Conservation (phyloP, 208 protist species). For the Leishmania tropica region DNA sequence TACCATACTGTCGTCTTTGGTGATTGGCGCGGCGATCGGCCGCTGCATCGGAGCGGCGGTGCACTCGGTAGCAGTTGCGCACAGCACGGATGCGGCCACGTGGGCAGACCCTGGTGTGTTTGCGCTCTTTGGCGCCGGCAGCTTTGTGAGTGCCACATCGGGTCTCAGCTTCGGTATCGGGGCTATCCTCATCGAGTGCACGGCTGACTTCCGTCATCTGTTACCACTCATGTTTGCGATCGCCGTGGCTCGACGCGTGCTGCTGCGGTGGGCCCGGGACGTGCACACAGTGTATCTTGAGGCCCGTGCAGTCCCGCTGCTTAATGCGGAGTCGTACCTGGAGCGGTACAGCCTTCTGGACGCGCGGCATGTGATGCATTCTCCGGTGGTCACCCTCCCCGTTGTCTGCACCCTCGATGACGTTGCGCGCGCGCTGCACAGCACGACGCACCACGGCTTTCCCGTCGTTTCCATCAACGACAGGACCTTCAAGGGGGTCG, state of each 20-base stretch:
- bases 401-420: slow-evolving; percentile 41
- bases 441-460: slow-evolving; percentile 50
- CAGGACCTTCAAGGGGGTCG: slow-evolving; percentile 54
- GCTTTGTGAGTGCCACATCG: slow-evolving; percentile 52
- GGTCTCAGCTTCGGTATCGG: slow-evolving; percentile 55
- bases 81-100: not conserved
- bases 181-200: slow-evolving; percentile 53
- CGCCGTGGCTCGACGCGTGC: slow-evolving; percentile 42
- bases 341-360: slow-evolving; percentile 49
- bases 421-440: slow-evolving; percentile 33
- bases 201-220: slow-evolving; percentile 54
- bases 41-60: slow-evolving; percentile 36
- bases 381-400: slow-evolving; percentile 36
- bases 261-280: slow-evolving; percentile 43
- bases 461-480: slow-evolving; percentile 54
- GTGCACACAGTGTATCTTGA: slow-evolving; percentile 48
- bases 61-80: not conserved
- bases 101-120: slow-evolving; percentile 63
- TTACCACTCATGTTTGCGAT: slow-evolving; percentile 63
- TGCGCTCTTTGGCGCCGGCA: slow-evolving; percentile 63
- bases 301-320: slow-evolving; percentile 43
- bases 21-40: slow-evolving; percentile 44
- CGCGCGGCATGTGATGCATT: slow-evolving; percentile 50
- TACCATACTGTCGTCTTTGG: slow-evolving; percentile 34
- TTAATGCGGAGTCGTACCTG: slow-evolving; percentile 50